Evolutionary conservation across 441 rosid genomes (phyloP).

Genomic region (Populus hybrid): DNA sequence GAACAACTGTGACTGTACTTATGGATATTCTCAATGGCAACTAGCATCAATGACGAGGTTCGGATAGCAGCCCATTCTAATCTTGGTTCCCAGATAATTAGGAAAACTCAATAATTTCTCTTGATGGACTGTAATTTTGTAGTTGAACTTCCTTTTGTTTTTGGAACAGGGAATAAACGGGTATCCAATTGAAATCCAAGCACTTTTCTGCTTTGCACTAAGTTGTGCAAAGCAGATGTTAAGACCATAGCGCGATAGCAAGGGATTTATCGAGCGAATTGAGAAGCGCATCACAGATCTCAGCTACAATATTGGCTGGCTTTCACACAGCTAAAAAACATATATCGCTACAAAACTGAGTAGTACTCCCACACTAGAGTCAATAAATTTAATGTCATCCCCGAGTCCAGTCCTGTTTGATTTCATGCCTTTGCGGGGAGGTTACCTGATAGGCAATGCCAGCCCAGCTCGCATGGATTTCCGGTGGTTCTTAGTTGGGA

Average conservation of each 20-base stretch:
- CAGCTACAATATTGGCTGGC: slow-evolving; percentile 57
- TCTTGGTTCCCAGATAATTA: not conserved
- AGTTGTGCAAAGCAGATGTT: slow-evolving; percentile 43
- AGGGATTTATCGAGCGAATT: slow-evolving; percentile 49
- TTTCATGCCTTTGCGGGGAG: slow-evolving; percentile 48
- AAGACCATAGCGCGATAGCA: slow-evolving; percentile 42
- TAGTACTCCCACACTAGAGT: slow-evolving; percentile 50
- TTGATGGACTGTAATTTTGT: not conserved
- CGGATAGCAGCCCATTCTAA: not conserved
- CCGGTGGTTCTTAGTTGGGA: slow-evolving; percentile 46
- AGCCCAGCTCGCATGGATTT: slow-evolving; percentile 58
- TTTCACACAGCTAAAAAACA: slow-evolving; percentile 41
- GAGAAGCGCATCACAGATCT: slow-evolving; percentile 45
- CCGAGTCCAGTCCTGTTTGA: slow-evolving; percentile 43
- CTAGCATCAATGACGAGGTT: not conserved
- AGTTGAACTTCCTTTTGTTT: slow-evolving; percentile 1
- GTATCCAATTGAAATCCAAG: slow-evolving; percentile 54
- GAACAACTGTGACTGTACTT: not conserved
- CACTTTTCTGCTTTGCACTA: slow-evolving; percentile 46
- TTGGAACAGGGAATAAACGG: slow-evolving; percentile 43
- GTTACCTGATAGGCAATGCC: slow-evolving; percentile 50
- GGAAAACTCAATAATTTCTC: not conserved
- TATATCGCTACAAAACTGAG: slow-evolving; percentile 50
- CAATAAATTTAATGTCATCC: slow-evolving; percentile 52
- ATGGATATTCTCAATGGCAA: not conserved